A percentile compares a stretch with the other conserved stretches of the same genome.
Evolutionary conservation across 129 eudicot species (phyloP).

Genomic region (Lonicera japonica): DNA sequence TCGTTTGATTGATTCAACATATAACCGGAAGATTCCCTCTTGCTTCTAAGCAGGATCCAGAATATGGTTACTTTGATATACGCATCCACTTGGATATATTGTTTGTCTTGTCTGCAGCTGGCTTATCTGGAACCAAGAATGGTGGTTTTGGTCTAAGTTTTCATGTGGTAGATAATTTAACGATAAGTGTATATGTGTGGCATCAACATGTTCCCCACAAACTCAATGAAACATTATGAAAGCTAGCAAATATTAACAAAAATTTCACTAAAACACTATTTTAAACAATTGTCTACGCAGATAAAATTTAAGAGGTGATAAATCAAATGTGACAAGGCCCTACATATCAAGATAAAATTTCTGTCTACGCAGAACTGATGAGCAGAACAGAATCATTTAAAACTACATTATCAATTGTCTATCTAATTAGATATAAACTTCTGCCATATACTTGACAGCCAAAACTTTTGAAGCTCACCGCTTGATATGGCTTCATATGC

Average conservation of each 20-base stretch:
- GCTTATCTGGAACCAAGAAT: not conserved
- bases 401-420: not conserved
- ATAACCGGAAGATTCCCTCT: too few species aligned
- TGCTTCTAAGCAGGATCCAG: too few species aligned
- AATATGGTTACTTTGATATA: too few species aligned
- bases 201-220: not conserved
- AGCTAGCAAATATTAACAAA: not conserved
- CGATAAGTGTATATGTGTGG: too few species aligned
- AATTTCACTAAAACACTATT: not conserved
- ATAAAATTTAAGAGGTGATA: not conserved
- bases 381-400: not conserved
- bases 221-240: not conserved
- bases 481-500: conserved; percentile 86
- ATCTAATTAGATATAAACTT: conserved; percentile 3
- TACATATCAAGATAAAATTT: too few species aligned
- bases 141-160: not conserved
- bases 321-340: too few species aligned
- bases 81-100: too few species aligned
- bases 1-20: too few species aligned
- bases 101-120: too few species aligned
- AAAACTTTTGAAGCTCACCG: conserved; percentile 40
- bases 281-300: not conserved
- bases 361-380: not conserved
- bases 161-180: too few species aligned
- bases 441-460: not conserved